Evolutionary conservation across 257 asterid species (phyloP).

Genomic region (Thymus quinquecostatus): DNA sequence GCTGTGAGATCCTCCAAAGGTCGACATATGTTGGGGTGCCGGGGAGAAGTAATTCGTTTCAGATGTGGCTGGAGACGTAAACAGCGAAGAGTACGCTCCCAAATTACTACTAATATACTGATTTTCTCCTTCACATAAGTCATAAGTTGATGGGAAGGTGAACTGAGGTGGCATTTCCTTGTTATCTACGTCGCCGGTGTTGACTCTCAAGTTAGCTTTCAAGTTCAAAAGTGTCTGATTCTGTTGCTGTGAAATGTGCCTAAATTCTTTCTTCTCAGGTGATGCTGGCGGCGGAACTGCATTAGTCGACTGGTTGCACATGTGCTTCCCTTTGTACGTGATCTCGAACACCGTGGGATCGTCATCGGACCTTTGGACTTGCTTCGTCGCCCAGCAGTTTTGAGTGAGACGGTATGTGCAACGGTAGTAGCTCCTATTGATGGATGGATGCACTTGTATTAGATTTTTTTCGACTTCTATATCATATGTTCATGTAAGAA

Average conservation of each 20-base stretch:
- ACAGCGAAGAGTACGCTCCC: conserved; percentile 48
- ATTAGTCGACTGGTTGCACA: conserved; percentile 45
- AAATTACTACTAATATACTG: conserved; percentile 33
- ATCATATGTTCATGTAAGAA: background rate
- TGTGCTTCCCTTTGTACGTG: conserved; percentile 78
- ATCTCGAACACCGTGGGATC: conserved; percentile 75
- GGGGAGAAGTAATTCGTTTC: conserved; percentile 46
- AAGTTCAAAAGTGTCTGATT: conserved; percentile 52
- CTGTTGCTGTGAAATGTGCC: conserved; percentile 38
- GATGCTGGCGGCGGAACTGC: conserved; percentile 46
- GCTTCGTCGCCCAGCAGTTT: conserved; percentile 91
- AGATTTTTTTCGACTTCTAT: conserved; percentile 6
- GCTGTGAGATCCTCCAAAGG: conserved; percentile 27
- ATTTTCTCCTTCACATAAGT: conserved; percentile 41
- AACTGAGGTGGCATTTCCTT: conserved; percentile 45
- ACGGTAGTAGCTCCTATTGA: conserved; percentile 88
- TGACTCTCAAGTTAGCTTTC: conserved; percentile 57
- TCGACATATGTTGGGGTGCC: conserved; percentile 28
- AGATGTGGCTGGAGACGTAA: conserved; percentile 47
- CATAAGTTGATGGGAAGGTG: conserved; percentile 61
- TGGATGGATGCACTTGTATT: conserved; percentile 18
- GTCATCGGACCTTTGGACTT: conserved; percentile 91
- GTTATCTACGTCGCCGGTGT: conserved; percentile 45
- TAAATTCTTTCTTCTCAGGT: conserved; percentile 47
- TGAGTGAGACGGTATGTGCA: conserved; percentile 65